Base-by-base conservation (phyloP, 306 rosid genomes). In the Glycine soja region DNA sequence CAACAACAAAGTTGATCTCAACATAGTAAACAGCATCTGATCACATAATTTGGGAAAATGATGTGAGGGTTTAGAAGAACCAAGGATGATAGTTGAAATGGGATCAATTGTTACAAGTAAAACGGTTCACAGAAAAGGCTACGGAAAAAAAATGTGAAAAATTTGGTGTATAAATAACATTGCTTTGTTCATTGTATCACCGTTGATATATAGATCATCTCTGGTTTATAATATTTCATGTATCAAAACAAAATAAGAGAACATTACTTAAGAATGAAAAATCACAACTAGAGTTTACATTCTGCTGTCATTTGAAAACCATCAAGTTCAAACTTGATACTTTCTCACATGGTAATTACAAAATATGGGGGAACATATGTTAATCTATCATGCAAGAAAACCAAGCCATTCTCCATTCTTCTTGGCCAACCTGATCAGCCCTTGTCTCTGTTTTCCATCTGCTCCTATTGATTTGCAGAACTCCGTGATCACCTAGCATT, bases 401-500 rank as follows among this genome's bases (percentile, higher is more conserved):
- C 99, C 99, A 47, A 96, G 97, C 89, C 82, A 87, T 76, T 96
- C 99, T 70, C 99, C 99, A 52, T 96, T 96, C 90, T 93, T 96
- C 92, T 96, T 96, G 54, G 98, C 99, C 93, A 96, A 83, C 82
- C 98, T 89, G 67, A 96, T 96, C 40, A 96, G 76, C 43, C 99
- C 99, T 88, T 96, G 99, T 85, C 99, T 92, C 90, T 96, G 99
- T 71, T 96, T 96, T 69, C 93, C 91, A 82, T 96, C 99, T 58
- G 99, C 98, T 71, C 99, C 99, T 75, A 91, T 92, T 80, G 98
- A 90, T 89, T 96, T 96, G 94, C 99, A 96, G 79, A 96, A 96
- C 58, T 96, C 99, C 0, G 98, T 95, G 19, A 96, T 96, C 54
- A 96, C 96, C 99, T 95, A 85, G 15, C 59, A 85, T 65, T 61